Evolutionary conservation across 805 yeast genomes (phyloP).

Genomic region (Saccharomycopsis lassenensis): DNA sequence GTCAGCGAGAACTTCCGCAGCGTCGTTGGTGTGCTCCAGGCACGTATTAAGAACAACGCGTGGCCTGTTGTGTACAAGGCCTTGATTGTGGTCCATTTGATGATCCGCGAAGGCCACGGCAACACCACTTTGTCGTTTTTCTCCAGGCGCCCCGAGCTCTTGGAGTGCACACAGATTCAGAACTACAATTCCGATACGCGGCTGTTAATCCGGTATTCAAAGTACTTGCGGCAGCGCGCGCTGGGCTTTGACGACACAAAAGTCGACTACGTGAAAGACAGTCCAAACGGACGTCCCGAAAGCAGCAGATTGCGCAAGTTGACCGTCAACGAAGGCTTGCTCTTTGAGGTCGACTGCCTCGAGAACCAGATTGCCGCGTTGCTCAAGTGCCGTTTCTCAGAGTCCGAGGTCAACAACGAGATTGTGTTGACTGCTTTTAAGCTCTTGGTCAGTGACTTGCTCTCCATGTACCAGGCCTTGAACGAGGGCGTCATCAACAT

Average conservation of each 20-base stretch:
- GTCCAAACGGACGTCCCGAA: slow-evolving; percentile 31
- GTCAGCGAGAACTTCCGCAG: slow-evolving; percentile 41
- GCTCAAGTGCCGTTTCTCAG: slow-evolving; percentile 62
- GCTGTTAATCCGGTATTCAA: slow-evolving; percentile 53
- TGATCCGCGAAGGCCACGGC: slow-evolving; percentile 85
- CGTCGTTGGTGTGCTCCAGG: slow-evolving; percentile 53
- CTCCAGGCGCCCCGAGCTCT: slow-evolving; percentile 38
- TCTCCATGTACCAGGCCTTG: slow-evolving; percentile 76
- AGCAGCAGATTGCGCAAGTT: slow-evolving; percentile 57
- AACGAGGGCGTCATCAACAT: slow-evolving; percentile 95
- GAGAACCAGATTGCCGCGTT: slow-evolving; percentile 71
- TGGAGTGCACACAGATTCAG: slow-evolving; percentile 31
- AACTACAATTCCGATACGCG: slow-evolving; percentile 39
- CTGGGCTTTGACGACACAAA: slow-evolving; percentile 54
- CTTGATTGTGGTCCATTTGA: slow-evolving; percentile 72
- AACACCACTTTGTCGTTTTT: slow-evolving; percentile 60
- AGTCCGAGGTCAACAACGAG: slow-evolving; percentile 76
- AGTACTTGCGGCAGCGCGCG: slow-evolving; percentile 59
- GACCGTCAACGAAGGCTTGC: slow-evolving; percentile 64
- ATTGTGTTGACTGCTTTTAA: slow-evolving; percentile 75
- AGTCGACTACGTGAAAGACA: slow-evolving; percentile 68
- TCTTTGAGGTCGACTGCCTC: slow-evolving; percentile 78
- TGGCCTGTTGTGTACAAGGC: slow-evolving; percentile 91
- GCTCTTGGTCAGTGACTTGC: slow-evolving; percentile 78
- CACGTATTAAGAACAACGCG: slow-evolving; percentile 63